Evolutionary conservation across 371 early-diverging fungal species (phyloP).

Genomic region (Mucor racemosus): DNA sequence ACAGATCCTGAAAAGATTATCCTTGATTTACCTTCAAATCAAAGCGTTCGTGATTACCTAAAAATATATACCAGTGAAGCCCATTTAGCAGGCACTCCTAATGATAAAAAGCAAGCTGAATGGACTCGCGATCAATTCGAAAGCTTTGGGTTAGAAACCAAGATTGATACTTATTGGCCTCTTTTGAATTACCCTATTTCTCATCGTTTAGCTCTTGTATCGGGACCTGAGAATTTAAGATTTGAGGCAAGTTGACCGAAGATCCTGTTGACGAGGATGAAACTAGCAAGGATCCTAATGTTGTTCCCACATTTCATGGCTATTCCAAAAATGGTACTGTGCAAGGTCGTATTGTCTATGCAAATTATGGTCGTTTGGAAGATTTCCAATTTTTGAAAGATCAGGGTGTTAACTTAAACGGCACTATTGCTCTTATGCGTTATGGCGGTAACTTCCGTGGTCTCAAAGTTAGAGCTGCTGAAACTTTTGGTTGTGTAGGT

Average conservation of each 20-base stretch:
- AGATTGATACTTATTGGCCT: conserved; percentile 66
- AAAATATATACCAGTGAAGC: conserved; percentile 54
- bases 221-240: conserved; percentile 19
- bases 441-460: conserved; percentile 69
- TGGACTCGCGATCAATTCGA: conserved; percentile 62
- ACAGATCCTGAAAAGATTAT: conserved; percentile 20
- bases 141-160: conserved; percentile 60
- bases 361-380: conserved; percentile 65
- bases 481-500: conserved; percentile 61
- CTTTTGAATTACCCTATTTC: conserved; percentile 61
- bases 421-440: conserved; percentile 65
- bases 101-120: conserved; percentile 56
- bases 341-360: conserved; percentile 66
- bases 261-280: conserved; percentile 55
- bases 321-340: conserved; percentile 69
- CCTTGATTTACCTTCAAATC: conserved; percentile 24
- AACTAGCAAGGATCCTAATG: conserved; percentile 53
- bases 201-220: conserved; percentile 57
- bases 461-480: conserved; percentile 68
- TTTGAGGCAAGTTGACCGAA: conserved; percentile 66
- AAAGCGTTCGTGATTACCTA: conserved; percentile 19
- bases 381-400: conserved; percentile 60
- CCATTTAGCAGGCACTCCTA: conserved; percentile 59
- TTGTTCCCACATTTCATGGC: conserved; percentile 67
- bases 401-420: conserved; percentile 54